Percentiles rank a stretch among this genome's conserved stretches.
phyloP scores from a whole-genome alignment of 169 alveolate genomes.

The Hepatocystis sp. region DNA sequence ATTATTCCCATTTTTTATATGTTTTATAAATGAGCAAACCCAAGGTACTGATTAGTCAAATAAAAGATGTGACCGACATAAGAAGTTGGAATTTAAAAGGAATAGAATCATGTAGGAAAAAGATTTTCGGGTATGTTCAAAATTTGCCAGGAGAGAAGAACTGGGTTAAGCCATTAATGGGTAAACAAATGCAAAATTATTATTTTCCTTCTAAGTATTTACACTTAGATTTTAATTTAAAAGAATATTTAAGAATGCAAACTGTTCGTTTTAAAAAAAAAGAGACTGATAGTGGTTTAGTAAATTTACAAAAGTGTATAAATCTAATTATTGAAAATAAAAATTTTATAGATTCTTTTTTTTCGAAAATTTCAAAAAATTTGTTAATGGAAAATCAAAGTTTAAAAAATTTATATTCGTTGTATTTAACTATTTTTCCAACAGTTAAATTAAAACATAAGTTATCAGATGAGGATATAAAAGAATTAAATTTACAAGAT shows the following conservation, averaged over 20 bases:
- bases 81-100: slow-evolving; percentile 57
- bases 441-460: slow-evolving; percentile 7
- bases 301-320: slow-evolving; percentile 55
- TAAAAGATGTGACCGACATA: slow-evolving; percentile 55
- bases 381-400: slow-evolving; percentile 65
- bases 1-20: slow-evolving; percentile 11
- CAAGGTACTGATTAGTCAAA: slow-evolving; percentile 46
- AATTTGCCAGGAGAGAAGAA: slow-evolving; percentile 86
- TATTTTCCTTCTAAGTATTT: slow-evolving; percentile 87
- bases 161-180: slow-evolving; percentile 85
- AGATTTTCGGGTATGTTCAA: slow-evolving; percentile 71
- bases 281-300: slow-evolving; percentile 56
- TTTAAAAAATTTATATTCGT: slow-evolving; percentile 50
- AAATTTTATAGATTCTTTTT: slow-evolving; percentile 32
- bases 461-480: slow-evolving; percentile 37
- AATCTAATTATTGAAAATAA: slow-evolving; percentile 73
- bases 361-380: slow-evolving; percentile 48
- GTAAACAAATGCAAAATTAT: slow-evolving; percentile 82
- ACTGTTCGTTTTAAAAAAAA: slow-evolving; percentile 78
- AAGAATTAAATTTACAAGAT: slow-evolving; percentile 29
- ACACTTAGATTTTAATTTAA: slow-evolving; percentile 84
- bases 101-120: slow-evolving; percentile 68
- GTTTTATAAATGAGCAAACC: slow-evolving; percentile 68
- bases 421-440: slow-evolving; percentile 69
- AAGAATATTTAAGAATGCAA: slow-evolving; percentile 84